Evolutionary conservation across 2,329 filamentous ascomycete genomes (phyloP), one percentile per base, ranked within the genome.

Genomic region (Colletotrichum sp.): DNA sequence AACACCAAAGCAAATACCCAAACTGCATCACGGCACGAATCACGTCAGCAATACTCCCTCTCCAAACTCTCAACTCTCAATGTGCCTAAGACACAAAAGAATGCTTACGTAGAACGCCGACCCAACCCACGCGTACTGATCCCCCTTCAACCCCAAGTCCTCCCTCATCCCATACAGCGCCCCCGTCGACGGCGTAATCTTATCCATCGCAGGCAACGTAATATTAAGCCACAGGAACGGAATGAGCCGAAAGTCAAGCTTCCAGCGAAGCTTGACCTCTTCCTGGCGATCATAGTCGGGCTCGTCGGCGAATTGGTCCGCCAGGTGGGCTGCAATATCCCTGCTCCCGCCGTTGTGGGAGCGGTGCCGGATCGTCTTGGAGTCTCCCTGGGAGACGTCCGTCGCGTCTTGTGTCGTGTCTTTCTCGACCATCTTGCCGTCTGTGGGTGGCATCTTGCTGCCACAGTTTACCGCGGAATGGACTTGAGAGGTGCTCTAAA

Each of bases 111-210:
- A 52, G 43, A 52, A 52, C 43, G 43, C 43, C n/a, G 43, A 52
- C 43, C 43, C 43, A 3, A 52, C 43, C 43, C 80, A 82, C 58
- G 77, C 78, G 62, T 82, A 82, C 1, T 71, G 75, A 52, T 81
- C 77, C 13, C 81, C 80, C 5, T 73, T 78, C 25, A 81, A 55
- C 2, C 72, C 75, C 8, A 78, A 79, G 58, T 81, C 81, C 25
- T 78, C 72, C 6, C 80, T 78, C 34, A 82, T 78, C 34, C 75
- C 76, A 66, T 82, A 83, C 4, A 82, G 75, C 12, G 81, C 80
- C 9, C 78, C 82, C 0, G 81, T 83, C 0, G 80, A 77, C 3
- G 80, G 81, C 3, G 79, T 82, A 32, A 83, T 81, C 74, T 83
- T 83, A 77, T 83, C 81, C 78, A 81, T 81, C 12, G 82, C 81